These are phyloP conservation scores for Achaetomiella virescens DNA, from an alignment of 495 filamentous ascomycete species.

Conservation along the genomic window DNA sequence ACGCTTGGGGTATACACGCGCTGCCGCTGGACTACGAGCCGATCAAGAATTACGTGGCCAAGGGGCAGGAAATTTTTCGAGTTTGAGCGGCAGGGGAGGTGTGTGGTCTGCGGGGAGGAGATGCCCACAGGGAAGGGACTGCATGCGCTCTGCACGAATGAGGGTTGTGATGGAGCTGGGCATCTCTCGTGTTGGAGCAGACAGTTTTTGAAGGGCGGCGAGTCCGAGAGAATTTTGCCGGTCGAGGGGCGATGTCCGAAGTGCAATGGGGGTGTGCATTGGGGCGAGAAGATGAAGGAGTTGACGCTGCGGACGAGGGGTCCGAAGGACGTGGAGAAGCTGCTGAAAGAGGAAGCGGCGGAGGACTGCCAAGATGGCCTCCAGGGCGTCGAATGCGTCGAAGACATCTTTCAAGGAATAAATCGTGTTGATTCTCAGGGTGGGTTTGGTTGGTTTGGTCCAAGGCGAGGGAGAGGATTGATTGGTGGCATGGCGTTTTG, in stretches of 20 bases:
- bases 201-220: slow-evolving; percentile 49
- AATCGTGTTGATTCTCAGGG: not conserved
- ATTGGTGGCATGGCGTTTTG: too few species aligned
- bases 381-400: not conserved
- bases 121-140: slow-evolving; percentile 45
- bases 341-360: slow-evolving; percentile 54
- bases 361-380: slow-evolving; percentile 19
- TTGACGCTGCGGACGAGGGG: slow-evolving; percentile 65
- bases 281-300: slow-evolving; percentile 78
- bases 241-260: slow-evolving; percentile 63
- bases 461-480: not conserved
- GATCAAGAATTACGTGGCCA: slow-evolving; percentile 63
- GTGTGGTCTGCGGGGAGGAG: slow-evolving; percentile 55
- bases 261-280: slow-evolving; percentile 57
- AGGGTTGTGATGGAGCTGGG: slow-evolving; percentile 56
- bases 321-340: slow-evolving; percentile 53
- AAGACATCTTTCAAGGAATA: not conserved
- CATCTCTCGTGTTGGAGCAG: slow-evolving; percentile 75
- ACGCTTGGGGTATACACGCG: slow-evolving; percentile 43
- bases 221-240: slow-evolving; percentile 54
- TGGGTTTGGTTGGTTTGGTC: not conserved
- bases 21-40: slow-evolving; percentile 61
- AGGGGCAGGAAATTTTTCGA: slow-evolving; percentile 60
- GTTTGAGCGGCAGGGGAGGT: slow-evolving; percentile 50
- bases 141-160: slow-evolving; percentile 64